Evolutionary conservation across 2,329 filamentous ascomycete genomes (phyloP).

Genomic region (Sclerotinia nivalis): DNA sequence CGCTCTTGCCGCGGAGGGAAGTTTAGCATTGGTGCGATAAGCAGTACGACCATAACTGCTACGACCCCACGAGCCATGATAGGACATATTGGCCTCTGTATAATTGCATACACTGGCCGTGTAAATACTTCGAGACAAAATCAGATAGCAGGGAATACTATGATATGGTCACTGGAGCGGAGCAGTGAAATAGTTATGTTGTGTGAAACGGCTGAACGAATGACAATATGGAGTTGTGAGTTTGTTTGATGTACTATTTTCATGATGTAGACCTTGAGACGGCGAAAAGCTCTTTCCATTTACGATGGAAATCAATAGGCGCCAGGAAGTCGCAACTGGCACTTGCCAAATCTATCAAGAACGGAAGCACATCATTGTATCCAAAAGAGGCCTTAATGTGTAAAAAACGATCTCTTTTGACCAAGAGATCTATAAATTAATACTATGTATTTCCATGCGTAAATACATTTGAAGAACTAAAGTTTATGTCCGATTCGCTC

Average conservation of each 20-base stretch:
- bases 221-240: slow-evolving; percentile 1
- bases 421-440: not conserved
- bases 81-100: not conserved
- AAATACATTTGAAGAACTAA: slow-evolving; percentile 6
- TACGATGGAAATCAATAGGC: not conserved
- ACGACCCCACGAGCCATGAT: slow-evolving; percentile 20
- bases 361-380: not conserved
- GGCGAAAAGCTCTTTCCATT: not conserved
- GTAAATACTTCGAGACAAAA: slow-evolving; percentile 17
- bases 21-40: not conserved
- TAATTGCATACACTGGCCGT: not conserved
- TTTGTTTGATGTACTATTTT: not conserved
- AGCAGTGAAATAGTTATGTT: slow-evolving; percentile 19
- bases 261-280: not conserved
- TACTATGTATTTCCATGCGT: not conserved
- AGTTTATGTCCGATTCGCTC: not conserved
- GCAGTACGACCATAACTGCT: not conserved
- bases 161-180: not conserved
- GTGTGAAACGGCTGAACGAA: not conserved
- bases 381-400: not conserved
- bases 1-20: not conserved
- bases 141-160: slow-evolving; percentile 11
- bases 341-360: slow-evolving; percentile 12
- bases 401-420: not conserved
- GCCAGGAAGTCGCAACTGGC: slow-evolving; percentile 2